These are phyloP conservation scores for Cryptococcus jaspeensis DNA, from an alignment of 1,284 basidiomycete species.

Conservation along the genomic window DNA sequence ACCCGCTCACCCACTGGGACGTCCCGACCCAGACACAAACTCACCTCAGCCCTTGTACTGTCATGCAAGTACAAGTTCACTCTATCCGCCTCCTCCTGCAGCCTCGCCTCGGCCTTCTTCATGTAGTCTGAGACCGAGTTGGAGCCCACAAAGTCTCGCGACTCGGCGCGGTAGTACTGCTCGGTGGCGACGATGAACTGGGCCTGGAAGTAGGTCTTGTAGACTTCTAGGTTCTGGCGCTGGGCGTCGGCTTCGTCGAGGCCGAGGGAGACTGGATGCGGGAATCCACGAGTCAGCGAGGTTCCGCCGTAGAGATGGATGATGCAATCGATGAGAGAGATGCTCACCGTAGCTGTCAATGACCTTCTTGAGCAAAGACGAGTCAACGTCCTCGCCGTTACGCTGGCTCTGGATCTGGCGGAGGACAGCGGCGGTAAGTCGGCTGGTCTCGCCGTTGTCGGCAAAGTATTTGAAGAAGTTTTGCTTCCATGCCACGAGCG, in stretches of 20 bases:
- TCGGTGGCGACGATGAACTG: slow-evolving; percentile 88
- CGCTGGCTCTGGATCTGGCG: slow-evolving; percentile 88
- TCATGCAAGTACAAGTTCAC: slow-evolving; percentile 93
- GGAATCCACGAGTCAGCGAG: neutral
- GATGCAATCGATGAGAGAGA: neutral
- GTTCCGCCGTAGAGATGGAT: neutral
- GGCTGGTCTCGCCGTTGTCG: slow-evolving; percentile 58
- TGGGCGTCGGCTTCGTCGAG: slow-evolving; percentile 76
- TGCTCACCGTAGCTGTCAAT: slow-evolving; percentile 78
- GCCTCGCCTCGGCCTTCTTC: slow-evolving; percentile 88
- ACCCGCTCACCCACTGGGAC: neutral
- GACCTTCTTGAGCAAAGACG: slow-evolving; percentile 90
- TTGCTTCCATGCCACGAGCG: slow-evolving; percentile 91
- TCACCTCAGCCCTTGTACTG: slow-evolving; percentile 71
- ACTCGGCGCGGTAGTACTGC: slow-evolving; percentile 88
- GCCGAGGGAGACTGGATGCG: slow-evolving; percentile 74
- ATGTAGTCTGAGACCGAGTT: slow-evolving; percentile 96
- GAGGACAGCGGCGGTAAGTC: slow-evolving; percentile 84
- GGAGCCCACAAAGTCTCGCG: slow-evolving; percentile 81
- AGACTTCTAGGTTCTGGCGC: slow-evolving; percentile 71
- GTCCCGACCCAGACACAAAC: slow-evolving; percentile 14
- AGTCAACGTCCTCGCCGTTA: slow-evolving; percentile 92
- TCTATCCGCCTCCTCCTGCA: slow-evolving; percentile 92
- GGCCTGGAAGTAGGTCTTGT: slow-evolving; percentile 85
- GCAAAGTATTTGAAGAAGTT: slow-evolving; percentile 90